Percentiles rank a stretch among this genome's conserved stretches.
Evolutionary conservation across 2,329 filamentous ascomycete genomes (phyloP).

Genomic region (Phialophora verrucosa): DNA sequence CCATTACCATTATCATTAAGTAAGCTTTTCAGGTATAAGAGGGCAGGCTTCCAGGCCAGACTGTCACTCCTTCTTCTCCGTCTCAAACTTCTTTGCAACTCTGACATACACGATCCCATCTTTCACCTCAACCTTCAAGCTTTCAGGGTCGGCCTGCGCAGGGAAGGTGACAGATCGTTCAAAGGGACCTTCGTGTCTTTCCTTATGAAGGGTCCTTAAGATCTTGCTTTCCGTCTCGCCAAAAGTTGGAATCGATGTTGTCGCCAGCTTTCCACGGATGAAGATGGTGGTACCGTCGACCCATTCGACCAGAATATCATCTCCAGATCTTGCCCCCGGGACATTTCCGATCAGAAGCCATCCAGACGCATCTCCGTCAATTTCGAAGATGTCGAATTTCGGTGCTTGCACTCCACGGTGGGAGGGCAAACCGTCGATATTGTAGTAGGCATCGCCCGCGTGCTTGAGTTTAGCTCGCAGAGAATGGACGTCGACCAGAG

Average conservation of each 20-base stretch:
- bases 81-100: conserved; percentile 9
- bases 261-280: conserved; percentile 18
- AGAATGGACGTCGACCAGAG: conserved; percentile 26
- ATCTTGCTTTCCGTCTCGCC: conserved; percentile 7
- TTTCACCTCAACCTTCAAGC: conserved; percentile 17
- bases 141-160: conserved; percentile 13
- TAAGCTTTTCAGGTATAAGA: background rate
- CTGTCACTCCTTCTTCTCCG: background rate
- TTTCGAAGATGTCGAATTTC: conserved; percentile 27
- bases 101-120: conserved; percentile 21
- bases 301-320: conserved; percentile 22
- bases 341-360: conserved; percentile 24
- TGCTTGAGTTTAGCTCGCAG: conserved; percentile 25
- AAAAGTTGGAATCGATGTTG: conserved; percentile 8
- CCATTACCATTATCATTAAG: background rate
- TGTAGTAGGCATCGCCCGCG: conserved; percentile 24
- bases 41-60: background rate
- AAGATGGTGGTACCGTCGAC: conserved; percentile 21
- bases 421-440: conserved; percentile 26
- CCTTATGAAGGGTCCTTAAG: conserved; percentile 26
- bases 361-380: conserved; percentile 3
- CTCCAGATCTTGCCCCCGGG: conserved; percentile 9
- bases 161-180: conserved; percentile 27
- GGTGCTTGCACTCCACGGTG: conserved; percentile 24
- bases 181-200: conserved; percentile 25